Percentiles rank a stretch among this genome's conserved stretches.
phyloP scores from a whole-genome alignment of 2,329 filamentous ascomycete species.

The Fulvia fulva region DNA sequence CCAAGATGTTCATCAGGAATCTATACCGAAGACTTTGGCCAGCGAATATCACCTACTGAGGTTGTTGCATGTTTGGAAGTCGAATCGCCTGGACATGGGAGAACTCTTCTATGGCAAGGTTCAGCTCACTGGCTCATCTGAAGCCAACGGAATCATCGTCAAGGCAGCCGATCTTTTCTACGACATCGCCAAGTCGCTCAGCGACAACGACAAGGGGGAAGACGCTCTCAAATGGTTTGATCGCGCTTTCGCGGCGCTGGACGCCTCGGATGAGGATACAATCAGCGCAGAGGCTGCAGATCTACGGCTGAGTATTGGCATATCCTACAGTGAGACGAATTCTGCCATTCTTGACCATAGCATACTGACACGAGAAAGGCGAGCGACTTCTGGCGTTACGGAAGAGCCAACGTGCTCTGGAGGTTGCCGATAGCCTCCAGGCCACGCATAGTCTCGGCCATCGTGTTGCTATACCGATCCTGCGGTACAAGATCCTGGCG shows the following conservation, averaged over 20 bases:
- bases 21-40: constrained; percentile 41
- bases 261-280: constrained; percentile 51
- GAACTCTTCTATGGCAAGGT: constrained; percentile 71
- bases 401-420: constrained; percentile 49
- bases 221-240: constrained; percentile 69
- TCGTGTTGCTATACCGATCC: constrained; percentile 57
- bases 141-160: constrained; percentile 53
- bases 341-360: background rate
- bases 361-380: background rate
- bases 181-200: constrained; percentile 64
- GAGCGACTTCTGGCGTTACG: constrained; percentile 6
- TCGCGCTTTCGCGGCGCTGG: constrained; percentile 59
- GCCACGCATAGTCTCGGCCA: constrained; percentile 59
- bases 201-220: constrained; percentile 50
- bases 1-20: background rate
- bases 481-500: constrained; percentile 66
- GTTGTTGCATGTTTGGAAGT: constrained; percentile 69
- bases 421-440: constrained; percentile 59
- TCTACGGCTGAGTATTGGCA: constrained; percentile 62
- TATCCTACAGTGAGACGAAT: constrained; percentile 43
- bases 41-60: constrained; percentile 64
- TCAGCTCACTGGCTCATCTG: constrained; percentile 37
- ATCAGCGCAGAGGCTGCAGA: constrained; percentile 60
- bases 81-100: constrained; percentile 68
- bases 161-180: constrained; percentile 64